Evolutionary conservation across 331 rosid genomes (phyloP).

Genomic region (Quercus phellos): DNA sequence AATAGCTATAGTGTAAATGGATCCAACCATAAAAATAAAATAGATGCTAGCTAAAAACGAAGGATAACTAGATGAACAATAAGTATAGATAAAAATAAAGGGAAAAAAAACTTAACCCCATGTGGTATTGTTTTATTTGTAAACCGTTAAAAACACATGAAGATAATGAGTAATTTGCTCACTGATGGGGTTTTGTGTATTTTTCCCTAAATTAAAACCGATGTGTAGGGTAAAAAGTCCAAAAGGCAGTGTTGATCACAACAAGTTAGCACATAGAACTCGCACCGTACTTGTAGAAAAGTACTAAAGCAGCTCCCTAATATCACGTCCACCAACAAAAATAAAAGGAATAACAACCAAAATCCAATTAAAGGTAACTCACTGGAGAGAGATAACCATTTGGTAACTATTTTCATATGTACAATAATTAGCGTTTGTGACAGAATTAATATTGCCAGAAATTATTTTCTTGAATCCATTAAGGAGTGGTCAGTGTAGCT

Average conservation of each 20-base stretch:
- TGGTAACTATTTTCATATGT: background rate
- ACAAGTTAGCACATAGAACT: background rate
- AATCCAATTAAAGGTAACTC: background rate
- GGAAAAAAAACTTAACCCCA: too few species aligned
- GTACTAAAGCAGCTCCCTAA: background rate
- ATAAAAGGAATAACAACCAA: background rate
- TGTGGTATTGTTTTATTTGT: too few species aligned
- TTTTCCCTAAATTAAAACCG: background rate
- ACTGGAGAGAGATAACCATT: background rate
- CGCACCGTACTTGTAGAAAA: background rate
- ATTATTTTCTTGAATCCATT: background rate
- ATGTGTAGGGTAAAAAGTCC: background rate
- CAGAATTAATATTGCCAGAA: background rate
- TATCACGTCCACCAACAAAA: background rate
- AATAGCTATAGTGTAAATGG: background rate
- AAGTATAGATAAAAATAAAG: too few species aligned
- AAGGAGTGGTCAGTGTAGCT: background rate
- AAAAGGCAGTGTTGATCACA: background rate
- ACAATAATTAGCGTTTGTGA: background rate
- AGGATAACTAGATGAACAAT: too few species aligned
- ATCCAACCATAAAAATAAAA: background rate
- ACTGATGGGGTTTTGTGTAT: too few species aligned
- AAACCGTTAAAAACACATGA: too few species aligned
- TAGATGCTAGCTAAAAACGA: background rate
- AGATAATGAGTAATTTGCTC: too few species aligned